Evolutionary conservation across 768 basidiomycete species (phyloP).

Genomic region (Rhodotorula paludigena): DNA sequence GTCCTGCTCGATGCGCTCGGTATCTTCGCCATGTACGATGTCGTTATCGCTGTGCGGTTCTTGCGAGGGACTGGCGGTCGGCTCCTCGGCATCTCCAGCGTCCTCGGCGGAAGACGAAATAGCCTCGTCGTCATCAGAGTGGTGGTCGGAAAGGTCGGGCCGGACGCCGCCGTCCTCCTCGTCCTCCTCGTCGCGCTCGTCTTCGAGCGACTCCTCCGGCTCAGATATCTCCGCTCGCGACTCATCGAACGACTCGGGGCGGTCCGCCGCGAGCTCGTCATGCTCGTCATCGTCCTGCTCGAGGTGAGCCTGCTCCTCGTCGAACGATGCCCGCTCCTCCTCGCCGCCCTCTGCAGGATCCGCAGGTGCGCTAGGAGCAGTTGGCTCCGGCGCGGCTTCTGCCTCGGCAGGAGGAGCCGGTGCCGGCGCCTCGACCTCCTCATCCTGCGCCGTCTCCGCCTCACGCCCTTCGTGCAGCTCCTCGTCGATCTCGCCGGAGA

Average conservation of each 20-base stretch:
- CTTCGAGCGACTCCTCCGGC: background rate
- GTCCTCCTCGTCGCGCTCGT: background rate
- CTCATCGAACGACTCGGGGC: background rate
- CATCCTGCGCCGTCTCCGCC: too few relatives aligned
- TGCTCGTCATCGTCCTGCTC: background rate
- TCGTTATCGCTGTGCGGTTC: too few relatives aligned
- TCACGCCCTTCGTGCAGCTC: too few relatives aligned
- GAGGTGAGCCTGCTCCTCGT: background rate
- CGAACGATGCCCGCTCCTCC: background rate
- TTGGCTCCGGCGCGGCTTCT: background rate
- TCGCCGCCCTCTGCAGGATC: too few relatives aligned
- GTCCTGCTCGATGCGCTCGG: too few relatives aligned
- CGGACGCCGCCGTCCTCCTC: background rate
- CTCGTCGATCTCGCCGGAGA: too few relatives aligned
- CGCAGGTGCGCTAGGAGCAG: background rate
- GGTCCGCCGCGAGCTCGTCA: background rate
- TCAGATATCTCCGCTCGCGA: background rate
- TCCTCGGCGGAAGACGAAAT: too few relatives aligned
- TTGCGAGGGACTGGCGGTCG: too few relatives aligned
- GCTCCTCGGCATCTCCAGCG: too few relatives aligned
- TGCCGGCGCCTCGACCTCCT: too few relatives aligned
- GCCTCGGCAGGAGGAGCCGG: too few relatives aligned
- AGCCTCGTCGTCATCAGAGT: background rate
- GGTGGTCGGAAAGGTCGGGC: background rate
- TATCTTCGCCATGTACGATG: too few relatives aligned